Conservation (phyloP, 148 eudicot species). For the Vaccinium myrtillus region DNA sequence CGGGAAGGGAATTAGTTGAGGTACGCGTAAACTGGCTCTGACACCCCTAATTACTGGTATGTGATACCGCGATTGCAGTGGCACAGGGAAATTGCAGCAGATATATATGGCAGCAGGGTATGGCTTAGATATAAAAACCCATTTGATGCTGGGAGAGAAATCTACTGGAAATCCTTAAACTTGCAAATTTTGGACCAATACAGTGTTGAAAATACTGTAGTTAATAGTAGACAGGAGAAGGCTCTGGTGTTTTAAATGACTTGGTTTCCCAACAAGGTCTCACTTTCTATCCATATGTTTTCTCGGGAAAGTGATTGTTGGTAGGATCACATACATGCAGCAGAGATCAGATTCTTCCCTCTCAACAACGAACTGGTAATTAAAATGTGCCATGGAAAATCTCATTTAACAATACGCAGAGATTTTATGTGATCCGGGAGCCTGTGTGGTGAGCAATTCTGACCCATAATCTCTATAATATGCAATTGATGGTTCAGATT, state of each 20-base stretch:
- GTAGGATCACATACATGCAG: neutral
- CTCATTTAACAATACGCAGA: neutral
- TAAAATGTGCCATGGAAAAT: neutral
- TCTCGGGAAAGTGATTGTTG: constrained; percentile 14
- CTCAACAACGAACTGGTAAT: neutral
- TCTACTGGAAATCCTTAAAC: constrained; percentile 7
- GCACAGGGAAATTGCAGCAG: neutral
- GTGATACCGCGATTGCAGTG: neutral
- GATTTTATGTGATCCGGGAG: no score
- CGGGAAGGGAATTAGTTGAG: no score
- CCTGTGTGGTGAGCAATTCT: no score
- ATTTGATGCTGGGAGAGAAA: constrained; percentile 15
- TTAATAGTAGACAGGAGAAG: neutral
- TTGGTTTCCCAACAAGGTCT: constrained; percentile 15
- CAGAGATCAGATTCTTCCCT: neutral
- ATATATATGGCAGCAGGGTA: constrained; percentile 20
- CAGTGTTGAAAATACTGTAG: neutral
- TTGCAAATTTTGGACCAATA: neutral
- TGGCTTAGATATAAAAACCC: constrained; percentile 10
- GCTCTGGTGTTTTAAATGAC: neutral
- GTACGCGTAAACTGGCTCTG: no score
- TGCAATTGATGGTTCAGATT: no score
- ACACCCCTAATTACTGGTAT: neutral
- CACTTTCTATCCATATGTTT: constrained; percentile 1
- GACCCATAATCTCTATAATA: no score